Evolutionary conservation across 148 eudicot species (phyloP).

Genomic region (Oxyria digyna): DNA sequence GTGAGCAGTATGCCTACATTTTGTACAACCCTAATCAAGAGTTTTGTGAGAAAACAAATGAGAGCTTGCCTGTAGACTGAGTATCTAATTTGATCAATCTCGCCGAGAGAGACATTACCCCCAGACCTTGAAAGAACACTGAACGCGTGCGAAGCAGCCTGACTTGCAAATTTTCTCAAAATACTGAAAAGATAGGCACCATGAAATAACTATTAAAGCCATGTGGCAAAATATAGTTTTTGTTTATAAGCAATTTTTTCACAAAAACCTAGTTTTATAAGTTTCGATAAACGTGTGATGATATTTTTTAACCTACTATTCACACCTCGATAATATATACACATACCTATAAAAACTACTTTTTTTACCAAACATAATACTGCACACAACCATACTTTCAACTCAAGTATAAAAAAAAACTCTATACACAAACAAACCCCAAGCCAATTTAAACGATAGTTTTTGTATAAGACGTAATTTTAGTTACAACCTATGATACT

Average conservation of each 20-base stretch:
- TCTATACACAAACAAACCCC: no score
- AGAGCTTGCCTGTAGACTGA: slow-evolving; percentile 53
- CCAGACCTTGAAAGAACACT: slow-evolving; percentile 31
- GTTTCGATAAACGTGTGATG: no score
- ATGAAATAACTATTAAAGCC: slow-evolving; percentile 13
- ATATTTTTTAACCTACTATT: no score
- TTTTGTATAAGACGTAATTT: neutral
- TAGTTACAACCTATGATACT: slow-evolving; percentile 61
- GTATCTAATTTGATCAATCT: slow-evolving; percentile 45
- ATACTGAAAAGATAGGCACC: slow-evolving; percentile 27
- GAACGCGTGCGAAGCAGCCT: slow-evolving; percentile 54
- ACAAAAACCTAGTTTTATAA: no score
- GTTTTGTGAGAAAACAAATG: neutral
- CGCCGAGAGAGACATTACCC: slow-evolving; percentile 18
- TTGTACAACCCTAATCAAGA: neutral
- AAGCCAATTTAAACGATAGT: neutral
- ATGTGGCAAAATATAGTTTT: no score
- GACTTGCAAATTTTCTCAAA: slow-evolving; percentile 50
- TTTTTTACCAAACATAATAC: no score
- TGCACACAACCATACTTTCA: no score
- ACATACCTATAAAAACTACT: no score
- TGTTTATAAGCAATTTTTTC: no score
- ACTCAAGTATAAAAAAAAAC: no score
- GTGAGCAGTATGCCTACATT: neutral
- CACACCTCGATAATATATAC: no score